A percentile compares a stretch with the other conserved stretches of the same genome.
These are phyloP conservation scores for Lactarius deliciosus DNA, from an alignment of 768 basidiomycete genomes.

Conservation along the genomic window DNA sequence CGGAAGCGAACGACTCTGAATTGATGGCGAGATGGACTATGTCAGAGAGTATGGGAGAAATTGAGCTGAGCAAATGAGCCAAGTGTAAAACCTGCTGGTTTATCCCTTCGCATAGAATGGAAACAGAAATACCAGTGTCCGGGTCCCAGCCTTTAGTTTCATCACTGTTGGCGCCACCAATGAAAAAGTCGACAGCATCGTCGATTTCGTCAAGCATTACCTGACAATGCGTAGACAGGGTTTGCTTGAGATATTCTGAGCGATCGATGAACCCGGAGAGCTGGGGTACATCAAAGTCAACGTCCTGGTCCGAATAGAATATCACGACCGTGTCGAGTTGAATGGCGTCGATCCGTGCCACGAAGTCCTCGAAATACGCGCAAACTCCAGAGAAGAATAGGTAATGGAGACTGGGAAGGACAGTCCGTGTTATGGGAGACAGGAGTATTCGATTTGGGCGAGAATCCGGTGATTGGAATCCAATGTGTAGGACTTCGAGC, in stretches of 20 bases:
- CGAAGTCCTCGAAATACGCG: conserved; percentile 11
- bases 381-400: not conserved
- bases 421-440: too few species aligned
- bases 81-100: not conserved
- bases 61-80: not conserved
- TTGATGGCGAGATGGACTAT: not conserved
- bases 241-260: not conserved
- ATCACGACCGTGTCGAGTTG: not conserved
- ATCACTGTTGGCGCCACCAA: not conserved
- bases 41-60: not conserved
- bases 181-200: not conserved
- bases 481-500: not conserved
- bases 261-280: not conserved
- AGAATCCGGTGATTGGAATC: not conserved
- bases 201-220: not conserved
- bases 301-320: not conserved
- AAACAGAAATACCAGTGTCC: not conserved
- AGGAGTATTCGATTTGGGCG: not conserved
- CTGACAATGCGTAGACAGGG: not conserved
- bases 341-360: not conserved
- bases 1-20: not conserved
- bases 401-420: not conserved
- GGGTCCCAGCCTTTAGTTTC: not conserved
- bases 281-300: not conserved
- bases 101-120: not conserved